These are phyloP conservation scores for Zygotorulaspora mrakii DNA, from an alignment of 1,139 yeast genomes.

Conservation along the genomic window DNA sequence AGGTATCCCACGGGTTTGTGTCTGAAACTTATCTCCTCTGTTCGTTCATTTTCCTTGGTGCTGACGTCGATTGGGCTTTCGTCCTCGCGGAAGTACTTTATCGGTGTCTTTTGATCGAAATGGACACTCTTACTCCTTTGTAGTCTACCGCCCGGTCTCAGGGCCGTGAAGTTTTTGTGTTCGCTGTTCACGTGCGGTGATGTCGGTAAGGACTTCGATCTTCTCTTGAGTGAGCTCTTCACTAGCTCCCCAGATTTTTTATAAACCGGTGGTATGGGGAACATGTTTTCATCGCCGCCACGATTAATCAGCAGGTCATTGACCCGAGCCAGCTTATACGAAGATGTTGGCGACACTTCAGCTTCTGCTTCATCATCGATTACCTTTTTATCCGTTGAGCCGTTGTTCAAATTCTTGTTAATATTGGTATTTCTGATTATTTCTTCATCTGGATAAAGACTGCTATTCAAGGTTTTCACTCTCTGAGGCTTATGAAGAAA, in stretches of 20 bases:
- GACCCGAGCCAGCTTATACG: neutral
- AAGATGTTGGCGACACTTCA: slow-evolving; percentile 4
- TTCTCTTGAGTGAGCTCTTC: slow-evolving; percentile 27
- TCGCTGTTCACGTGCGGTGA: slow-evolving; percentile 23
- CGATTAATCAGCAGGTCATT: neutral
- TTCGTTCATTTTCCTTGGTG: slow-evolving; percentile 17
- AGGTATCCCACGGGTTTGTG: slow-evolving; percentile 19
- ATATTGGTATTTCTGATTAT: slow-evolving; percentile 26
- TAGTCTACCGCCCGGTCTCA: slow-evolving; percentile 14
- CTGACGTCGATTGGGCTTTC: slow-evolving; percentile 34
- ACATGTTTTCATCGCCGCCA: slow-evolving; percentile 16
- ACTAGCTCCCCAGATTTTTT: slow-evolving; percentile 34
- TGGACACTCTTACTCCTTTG: slow-evolving; percentile 35
- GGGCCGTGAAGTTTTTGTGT: slow-evolving; percentile 5
- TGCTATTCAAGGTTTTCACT: slow-evolving; percentile 16
- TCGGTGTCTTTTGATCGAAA: slow-evolving; percentile 33
- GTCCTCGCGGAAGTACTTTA: slow-evolving; percentile 32
- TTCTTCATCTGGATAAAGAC: slow-evolving; percentile 20
- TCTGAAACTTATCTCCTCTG: slow-evolving; percentile 22
- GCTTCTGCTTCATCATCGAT: slow-evolving; percentile 1
- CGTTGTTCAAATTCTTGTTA: slow-evolving; percentile 21
- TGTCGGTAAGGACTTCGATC: slow-evolving; percentile 35
- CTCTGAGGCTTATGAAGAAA: slow-evolving; percentile 31
- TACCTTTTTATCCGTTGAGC: too few species aligned
- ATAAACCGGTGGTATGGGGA: slow-evolving; percentile 27